Percentiles rank a stretch among this genome's conserved stretches.
Evolutionary conservation across 2,329 filamentous ascomycete species (phyloP).

Genomic region (Cordyceps pruinosa): DNA sequence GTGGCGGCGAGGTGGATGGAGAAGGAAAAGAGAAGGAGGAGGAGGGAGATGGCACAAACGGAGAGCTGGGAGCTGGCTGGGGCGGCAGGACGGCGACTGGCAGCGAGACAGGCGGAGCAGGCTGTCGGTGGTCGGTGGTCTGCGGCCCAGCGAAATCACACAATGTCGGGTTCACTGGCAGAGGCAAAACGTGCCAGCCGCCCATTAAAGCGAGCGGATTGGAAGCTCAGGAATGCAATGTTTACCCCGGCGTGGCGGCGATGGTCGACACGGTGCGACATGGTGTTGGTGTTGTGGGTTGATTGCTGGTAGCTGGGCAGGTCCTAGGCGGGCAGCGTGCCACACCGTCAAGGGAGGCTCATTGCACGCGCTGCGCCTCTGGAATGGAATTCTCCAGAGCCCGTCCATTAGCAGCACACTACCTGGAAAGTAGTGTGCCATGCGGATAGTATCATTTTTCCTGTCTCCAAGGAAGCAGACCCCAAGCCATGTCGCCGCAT

Average conservation of each 20-base stretch:
- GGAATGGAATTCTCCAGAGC: conserved; percentile 9
- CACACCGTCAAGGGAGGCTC: conserved; percentile 8
- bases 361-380: conserved; percentile 1
- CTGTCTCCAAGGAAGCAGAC: conserved; percentile 9
- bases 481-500: conserved; percentile 21
- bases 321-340: background rate
- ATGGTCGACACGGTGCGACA: conserved; percentile 13
- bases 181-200: conserved; percentile 12
- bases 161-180: background rate
- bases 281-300: background rate
- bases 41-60: conserved; percentile 11
- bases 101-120: conserved; percentile 5
- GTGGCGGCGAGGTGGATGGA: conserved; percentile 4
- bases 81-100: background rate
- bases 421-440: background rate
- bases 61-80: background rate
- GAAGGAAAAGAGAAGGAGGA: conserved; percentile 8
- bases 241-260: conserved; percentile 12
- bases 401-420: background rate
- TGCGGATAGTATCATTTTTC: background rate
- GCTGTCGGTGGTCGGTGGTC: no score
- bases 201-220: conserved; percentile 12
- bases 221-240: conserved; percentile 16
- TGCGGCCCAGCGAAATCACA: no score
- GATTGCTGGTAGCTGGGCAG: background rate